These are phyloP conservation scores for Naganishia liquefaciens DNA, from an alignment of 1,284 basidiomycete genomes.

Conservation along the genomic window DNA sequence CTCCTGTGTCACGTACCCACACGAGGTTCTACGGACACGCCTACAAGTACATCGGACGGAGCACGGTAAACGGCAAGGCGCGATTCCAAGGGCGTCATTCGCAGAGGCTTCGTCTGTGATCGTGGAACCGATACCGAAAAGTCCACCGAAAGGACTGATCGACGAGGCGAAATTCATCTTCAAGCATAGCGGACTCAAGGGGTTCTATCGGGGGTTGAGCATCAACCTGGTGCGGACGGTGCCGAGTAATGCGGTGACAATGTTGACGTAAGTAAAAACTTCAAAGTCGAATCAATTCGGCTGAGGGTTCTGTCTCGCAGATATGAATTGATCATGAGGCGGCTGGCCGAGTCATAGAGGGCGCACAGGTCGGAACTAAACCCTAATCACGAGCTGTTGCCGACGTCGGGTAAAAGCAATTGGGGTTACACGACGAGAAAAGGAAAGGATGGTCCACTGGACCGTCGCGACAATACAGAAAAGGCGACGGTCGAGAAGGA, in stretches of 20 bases:
- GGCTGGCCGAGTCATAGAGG: slow-evolving; percentile 3
- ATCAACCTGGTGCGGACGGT: slow-evolving; percentile 89
- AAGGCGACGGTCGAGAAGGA: too few species aligned
- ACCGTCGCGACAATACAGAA: too few species aligned
- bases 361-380: background rate
- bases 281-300: background rate
- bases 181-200: slow-evolving; percentile 76
- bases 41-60: slow-evolving; percentile 69
- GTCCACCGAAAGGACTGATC: slow-evolving; percentile 55
- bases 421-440: too few species aligned
- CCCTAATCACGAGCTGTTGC: background rate
- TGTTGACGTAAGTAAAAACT: slow-evolving; percentile 74
- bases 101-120: background rate
- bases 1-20: slow-evolving; percentile 89
- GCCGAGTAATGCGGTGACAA: slow-evolving; percentile 88
- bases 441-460: too few species aligned
- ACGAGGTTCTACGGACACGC: slow-evolving; percentile 90
- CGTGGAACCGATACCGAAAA: slow-evolving; percentile 12
- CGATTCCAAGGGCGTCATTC: background rate
- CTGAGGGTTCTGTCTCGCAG: slow-evolving; percentile 1
- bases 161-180: slow-evolving; percentile 73
- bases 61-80: background rate
- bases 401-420: too few species aligned
- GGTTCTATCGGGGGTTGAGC: slow-evolving; percentile 84
- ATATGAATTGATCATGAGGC: slow-evolving; percentile 32